Evolutionary conservation across 2,329 filamentous ascomycete species (phyloP), one percentile per base, ranked within the genome.

Genomic region (Fusarium torulosum): DNA sequence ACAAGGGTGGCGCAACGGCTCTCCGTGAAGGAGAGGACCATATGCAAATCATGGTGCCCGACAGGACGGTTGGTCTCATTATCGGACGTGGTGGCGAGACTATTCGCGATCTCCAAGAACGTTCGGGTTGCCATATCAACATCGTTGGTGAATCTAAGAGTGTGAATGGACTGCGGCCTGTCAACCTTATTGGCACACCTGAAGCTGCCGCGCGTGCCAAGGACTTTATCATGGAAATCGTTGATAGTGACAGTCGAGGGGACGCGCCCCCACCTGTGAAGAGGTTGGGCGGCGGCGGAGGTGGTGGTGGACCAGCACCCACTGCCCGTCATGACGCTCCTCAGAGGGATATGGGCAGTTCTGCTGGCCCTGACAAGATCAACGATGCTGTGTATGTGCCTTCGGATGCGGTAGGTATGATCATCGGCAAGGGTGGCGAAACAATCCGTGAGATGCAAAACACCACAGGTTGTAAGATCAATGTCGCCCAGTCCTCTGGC

Each of bases 371-470:
- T 23, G 90, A 92, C 70, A 95, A 94, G 81, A 86, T 91, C 73
- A 94, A 90, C 74, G 93, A 97, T 74, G 90, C 88, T 40, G 93
- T 97, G 66, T 90, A 88, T 70, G 93, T 97, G 11, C 94, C 94
- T 14, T 95, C 93, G 21, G 94, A 97, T 76, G 91, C 94, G 7
- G 94, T 97, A 54, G 94, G 94, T 63, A 97, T 97, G 94, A 97
- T 97, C 69, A 97, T 97, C 63, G 94, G 94, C 68, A 97, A 97
- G 83, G 92, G 93, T 57, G 94, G 94, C 68, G 94, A 97, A 81
- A 96, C 94, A 0, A 97, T 97, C 76, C 93, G 94, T 69, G 93
- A 97, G 71, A 96, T 97, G 90, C 94, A 97, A 78, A 91, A 89
- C 75, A 86, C 83, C 31, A 96, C 93, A 7, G 91, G 92, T 44